Evolutionary conservation across 192 early-diverging fungal species (phyloP).

Genomic region (Geosiphon pyriformis): DNA sequence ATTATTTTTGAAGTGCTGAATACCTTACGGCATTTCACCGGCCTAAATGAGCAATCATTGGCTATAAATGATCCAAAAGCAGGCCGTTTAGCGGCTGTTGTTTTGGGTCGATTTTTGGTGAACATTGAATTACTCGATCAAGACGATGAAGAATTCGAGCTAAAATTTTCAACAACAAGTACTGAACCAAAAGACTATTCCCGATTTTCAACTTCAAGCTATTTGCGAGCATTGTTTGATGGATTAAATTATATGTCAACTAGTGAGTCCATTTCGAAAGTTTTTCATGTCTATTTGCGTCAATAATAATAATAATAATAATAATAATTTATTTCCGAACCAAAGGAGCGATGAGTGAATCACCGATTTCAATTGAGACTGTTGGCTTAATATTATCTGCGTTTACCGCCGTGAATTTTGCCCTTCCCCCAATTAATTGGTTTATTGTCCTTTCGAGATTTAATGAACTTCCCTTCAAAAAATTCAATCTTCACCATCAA

Average conservation of each 20-base stretch:
- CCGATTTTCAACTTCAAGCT: conserved; percentile 43
- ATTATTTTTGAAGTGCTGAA: conserved; percentile 18
- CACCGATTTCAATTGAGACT: conserved; percentile 28
- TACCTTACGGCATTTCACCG: conserved; percentile 25
- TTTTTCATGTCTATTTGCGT: too few species aligned
- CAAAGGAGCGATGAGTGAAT: conserved; percentile 29
- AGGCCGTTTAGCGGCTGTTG: conserved; percentile 41
- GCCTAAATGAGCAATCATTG: conserved; percentile 12
- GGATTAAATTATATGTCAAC: conserved; percentile 1
- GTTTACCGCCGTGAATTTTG: conserved; percentile 12
- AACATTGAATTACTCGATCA: conserved; percentile 23
- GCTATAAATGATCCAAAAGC: conserved; percentile 41
- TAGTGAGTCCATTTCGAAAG: too few species aligned
- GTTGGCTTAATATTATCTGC: conserved; percentile 3
- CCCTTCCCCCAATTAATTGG: conserved; percentile 54
- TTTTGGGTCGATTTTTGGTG: conserved; percentile 37
- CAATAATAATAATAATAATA: too few species aligned
- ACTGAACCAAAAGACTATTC: conserved; percentile 46
- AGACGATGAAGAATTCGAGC: neutral
- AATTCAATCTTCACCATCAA: conserved; percentile 15
- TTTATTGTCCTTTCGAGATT: conserved; percentile 37
- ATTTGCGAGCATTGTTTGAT: conserved; percentile 48
- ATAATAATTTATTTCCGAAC: too few species aligned
- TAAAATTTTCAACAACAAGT: conserved; percentile 26
- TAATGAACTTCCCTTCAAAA: conserved; percentile 8